phyloP scores from a whole-genome alignment of 352 stramenopile genomes.

The Globisporangium canariense region DNA sequence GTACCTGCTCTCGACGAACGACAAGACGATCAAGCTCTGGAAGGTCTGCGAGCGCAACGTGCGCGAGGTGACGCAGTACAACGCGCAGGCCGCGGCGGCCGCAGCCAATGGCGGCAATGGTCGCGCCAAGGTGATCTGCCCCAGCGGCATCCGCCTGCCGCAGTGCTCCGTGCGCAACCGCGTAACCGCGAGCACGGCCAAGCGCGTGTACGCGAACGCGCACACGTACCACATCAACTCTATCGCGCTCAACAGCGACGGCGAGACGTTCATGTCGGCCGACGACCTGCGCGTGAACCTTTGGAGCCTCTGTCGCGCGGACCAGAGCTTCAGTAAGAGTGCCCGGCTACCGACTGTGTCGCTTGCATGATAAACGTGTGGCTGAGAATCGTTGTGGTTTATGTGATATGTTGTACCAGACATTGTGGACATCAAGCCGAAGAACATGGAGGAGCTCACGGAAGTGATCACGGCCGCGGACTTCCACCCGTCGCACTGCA shows the following conservation, averaged over 20 bases:
- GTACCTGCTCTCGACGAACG: slow-evolving; percentile 94
- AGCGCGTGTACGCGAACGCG: slow-evolving; percentile 90
- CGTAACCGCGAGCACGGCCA: slow-evolving; percentile 71
- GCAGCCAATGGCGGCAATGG: slow-evolving; percentile 7
- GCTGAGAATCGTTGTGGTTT: neutral
- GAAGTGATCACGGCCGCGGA: slow-evolving; percentile 95
- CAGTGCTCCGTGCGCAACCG: slow-evolving; percentile 48
- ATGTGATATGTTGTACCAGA: slow-evolving; percentile 36
- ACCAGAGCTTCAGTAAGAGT: slow-evolving; percentile 89
- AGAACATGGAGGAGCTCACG: slow-evolving; percentile 96
- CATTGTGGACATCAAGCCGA: slow-evolving; percentile 96
- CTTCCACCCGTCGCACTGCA: slow-evolving; percentile 93
- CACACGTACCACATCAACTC: slow-evolving; percentile 98
- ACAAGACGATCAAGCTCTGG: slow-evolving; percentile 98
- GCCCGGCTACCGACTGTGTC: neutral
- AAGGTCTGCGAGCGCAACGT: slow-evolving; percentile 87
- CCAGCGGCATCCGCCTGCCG: slow-evolving; percentile 50
- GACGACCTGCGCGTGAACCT: slow-evolving; percentile 96
- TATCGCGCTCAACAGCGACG: slow-evolving; percentile 92
- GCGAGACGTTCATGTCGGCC: slow-evolving; percentile 94
- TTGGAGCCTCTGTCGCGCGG: slow-evolving; percentile 90
- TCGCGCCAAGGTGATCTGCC: slow-evolving; percentile 16
- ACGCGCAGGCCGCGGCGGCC: slow-evolving; percentile 30
- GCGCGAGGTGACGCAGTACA: slow-evolving; percentile 72
- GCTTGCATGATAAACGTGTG: neutral